These are phyloP conservation scores for Gliomastix tumulicola DNA, from an alignment of 2,329 filamentous ascomycete genomes.

Conservation along the genomic window DNA sequence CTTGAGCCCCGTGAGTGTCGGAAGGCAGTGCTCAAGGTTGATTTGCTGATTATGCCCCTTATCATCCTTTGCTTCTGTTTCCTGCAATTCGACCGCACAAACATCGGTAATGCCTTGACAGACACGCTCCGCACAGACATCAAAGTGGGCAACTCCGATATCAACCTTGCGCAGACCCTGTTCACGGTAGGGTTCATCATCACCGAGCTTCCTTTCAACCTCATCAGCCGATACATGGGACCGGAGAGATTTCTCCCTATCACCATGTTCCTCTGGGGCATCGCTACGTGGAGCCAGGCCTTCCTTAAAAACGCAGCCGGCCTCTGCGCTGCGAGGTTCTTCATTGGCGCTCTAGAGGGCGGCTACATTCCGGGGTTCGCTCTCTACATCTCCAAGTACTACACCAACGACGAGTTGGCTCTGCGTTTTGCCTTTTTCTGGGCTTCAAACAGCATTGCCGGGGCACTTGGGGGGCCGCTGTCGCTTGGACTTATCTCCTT, in stretches of 20 bases:
- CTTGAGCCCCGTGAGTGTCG: conserved; percentile 6
- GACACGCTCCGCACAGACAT: conserved; percentile 41
- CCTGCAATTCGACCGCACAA: conserved; percentile 24
- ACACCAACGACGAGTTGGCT: conserved; percentile 18
- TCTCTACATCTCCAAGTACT: conserved; percentile 19
- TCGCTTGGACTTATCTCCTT: conserved; percentile 17
- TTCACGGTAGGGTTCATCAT: conserved; percentile 42
- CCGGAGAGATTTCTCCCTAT: conserved; percentile 17
- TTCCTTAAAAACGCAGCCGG: conserved; percentile 15
- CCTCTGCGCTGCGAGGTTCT: conserved; percentile 16
- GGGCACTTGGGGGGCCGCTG: conserved; percentile 15
- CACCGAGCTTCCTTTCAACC: conserved; percentile 24
- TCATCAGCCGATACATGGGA: conserved; percentile 17
- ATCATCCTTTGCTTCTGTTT: conserved; percentile 22
- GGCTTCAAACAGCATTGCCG: conserved; percentile 18
- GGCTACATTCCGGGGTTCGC: conserved; percentile 22
- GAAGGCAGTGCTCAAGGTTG: conserved; percentile 13
- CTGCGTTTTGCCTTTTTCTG: conserved; percentile 19
- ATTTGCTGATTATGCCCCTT: conserved; percentile 17
- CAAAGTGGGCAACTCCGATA: conserved; percentile 38
- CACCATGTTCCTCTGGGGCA: conserved; percentile 20
- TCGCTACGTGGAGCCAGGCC: conserved; percentile 17
- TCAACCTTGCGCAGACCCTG: conserved; percentile 45
- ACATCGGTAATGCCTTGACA: conserved; percentile 43
- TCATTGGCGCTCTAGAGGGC: conserved; percentile 19